Base-by-base conservation (phyloP, 2,329 filamentous ascomycete species). In the Talaromyces sp. region DNA sequence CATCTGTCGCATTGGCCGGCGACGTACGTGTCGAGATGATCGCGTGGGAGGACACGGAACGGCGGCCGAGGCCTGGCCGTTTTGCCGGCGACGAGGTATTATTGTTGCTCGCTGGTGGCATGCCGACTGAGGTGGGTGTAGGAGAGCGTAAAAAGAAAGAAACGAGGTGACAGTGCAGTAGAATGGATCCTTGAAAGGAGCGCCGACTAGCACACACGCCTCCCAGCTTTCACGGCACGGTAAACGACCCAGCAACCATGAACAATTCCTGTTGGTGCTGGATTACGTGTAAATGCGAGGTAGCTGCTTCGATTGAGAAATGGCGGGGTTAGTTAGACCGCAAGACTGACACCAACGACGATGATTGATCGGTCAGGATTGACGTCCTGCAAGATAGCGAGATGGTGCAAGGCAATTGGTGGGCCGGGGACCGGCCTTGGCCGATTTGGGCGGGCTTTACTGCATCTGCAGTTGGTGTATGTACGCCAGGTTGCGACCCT, bases 41-140 rank as follows among this genome's bases (percentile, higher is more conserved):
- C 58, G 74, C 73, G 67, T 77, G 72, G 55, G 74, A 77, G 62
- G 74, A 77, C 57, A 75, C 72, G 47, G 73, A 74, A 62, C 74
- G 74, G 63, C 74, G 74, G 67, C 68, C 73, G 64, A 77, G 69
- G 58, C 70, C 74, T 58, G 74, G 74, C 66, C 74, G 73, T 70
- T 75, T 76, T 62, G 73, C 72, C 33, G 74, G 74, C 59, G 74
- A 76, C 28, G 74, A 70, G 19, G 69, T 74, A 65, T 66, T 74
- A 55, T 42, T 62, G 44, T 60, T 63, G 57, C 27, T 60, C 25
- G 47, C 49, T 49, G 61, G 61, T 51, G 61, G 57, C 61, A 63
- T 63, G 57, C 39, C 53, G 52, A 44, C 17, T 57, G 53, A 36
- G n/a, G 28, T 39, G 19, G 11, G n/a, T 25, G 19, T 47, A 11